phyloP scores from a whole-genome alignment of 177 flowering plant species.

The Vitis hybrid region DNA sequence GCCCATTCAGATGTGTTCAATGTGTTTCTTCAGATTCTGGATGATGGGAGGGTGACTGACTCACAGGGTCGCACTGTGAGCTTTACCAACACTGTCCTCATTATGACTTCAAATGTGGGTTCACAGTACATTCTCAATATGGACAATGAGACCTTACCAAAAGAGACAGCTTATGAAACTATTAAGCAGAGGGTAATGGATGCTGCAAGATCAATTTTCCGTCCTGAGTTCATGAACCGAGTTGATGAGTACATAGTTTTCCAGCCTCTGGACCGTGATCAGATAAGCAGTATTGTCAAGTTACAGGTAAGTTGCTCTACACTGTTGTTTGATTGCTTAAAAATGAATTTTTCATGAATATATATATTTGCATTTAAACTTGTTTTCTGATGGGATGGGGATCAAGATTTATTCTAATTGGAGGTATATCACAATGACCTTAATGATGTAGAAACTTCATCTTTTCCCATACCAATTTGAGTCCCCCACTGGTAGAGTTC shows the following conservation, averaged over 20 bases:
- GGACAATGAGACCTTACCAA: constrained; percentile 55
- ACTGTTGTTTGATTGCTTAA: no score
- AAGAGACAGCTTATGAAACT: constrained; percentile 63
- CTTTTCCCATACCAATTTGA: no score
- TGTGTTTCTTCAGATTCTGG: constrained; percentile 92
- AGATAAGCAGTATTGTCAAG: constrained; percentile 76
- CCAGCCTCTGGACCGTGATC: constrained; percentile 85
- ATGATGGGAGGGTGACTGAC: constrained; percentile 97
- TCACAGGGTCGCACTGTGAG: constrained; percentile 92
- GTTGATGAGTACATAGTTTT: constrained; percentile 97
- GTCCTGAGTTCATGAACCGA: constrained; percentile 99
- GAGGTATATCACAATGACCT: no score
- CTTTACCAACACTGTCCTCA: constrained; percentile 86
- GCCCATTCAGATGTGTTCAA: constrained; percentile 96
- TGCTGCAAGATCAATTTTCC: constrained; percentile 84
- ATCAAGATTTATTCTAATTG: not conserved
- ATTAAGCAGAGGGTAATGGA: constrained; percentile 93
- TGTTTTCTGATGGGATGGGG: not conserved
- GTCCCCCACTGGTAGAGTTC: no score
- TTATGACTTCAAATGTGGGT: constrained; percentile 99
- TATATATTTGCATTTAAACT: no score
- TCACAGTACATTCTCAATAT: constrained; percentile 83
- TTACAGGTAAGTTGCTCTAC: constrained; percentile 59
- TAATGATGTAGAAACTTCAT: no score
- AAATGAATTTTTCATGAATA: no score